A percentile compares a stretch with the other conserved stretches of the same genome.
phyloP scores from a whole-genome alignment of 73 alveolate species.

The Tetrahymena elliotti region DNA sequence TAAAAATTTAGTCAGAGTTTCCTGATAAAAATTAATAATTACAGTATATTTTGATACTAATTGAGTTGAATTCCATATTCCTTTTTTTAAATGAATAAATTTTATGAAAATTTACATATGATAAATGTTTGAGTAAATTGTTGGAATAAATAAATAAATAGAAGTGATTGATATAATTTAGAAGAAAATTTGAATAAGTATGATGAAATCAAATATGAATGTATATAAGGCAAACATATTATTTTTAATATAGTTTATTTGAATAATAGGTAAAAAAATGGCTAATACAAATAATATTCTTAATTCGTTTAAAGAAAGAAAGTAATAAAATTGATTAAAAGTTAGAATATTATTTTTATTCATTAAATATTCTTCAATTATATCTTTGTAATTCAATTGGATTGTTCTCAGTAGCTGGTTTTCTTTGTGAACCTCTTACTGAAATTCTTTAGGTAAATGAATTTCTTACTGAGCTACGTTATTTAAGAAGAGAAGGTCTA shows the following conservation, averaged over 20 bases:
- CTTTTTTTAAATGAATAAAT: no score
- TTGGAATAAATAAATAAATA: no score
- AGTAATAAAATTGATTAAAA: neutral
- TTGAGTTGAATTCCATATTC: no score
- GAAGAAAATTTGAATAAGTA: neutral
- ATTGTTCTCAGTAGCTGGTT: neutral
- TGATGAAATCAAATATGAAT: neutral
- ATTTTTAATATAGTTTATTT: no score
- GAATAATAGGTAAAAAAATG: neutral
- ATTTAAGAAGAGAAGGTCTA: neutral
- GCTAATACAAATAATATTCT: neutral
- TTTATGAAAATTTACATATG: no score
- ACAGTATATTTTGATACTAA: no score
- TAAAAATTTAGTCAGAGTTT: no score
- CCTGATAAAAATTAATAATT: no score
- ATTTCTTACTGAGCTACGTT: neutral
- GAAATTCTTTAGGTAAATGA: neutral
- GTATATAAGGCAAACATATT: neutral
- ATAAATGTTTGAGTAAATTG: no score
- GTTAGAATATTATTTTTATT: neutral
- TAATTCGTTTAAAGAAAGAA: neutral
- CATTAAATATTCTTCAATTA: neutral
- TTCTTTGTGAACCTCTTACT: neutral
- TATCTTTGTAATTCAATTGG: neutral
- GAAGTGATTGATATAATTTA: no score